Conservation (phyloP, 2,329 filamentous ascomycete species). For the Fusarium siculi region DNA sequence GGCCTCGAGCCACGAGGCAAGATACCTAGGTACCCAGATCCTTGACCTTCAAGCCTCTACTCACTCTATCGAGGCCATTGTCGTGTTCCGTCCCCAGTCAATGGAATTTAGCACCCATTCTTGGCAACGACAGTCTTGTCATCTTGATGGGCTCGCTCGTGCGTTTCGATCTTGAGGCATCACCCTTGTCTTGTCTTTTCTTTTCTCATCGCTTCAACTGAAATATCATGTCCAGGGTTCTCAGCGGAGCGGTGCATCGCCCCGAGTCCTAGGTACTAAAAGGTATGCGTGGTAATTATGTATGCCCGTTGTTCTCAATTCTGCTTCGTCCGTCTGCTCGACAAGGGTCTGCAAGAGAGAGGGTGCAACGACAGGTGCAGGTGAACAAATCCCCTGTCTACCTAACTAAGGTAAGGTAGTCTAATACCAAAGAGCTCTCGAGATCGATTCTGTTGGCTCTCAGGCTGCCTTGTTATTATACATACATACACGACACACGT, state of each 20-base stretch:
- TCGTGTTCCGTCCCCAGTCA: neutral
- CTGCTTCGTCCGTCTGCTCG: conserved; percentile 21
- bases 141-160: conserved; percentile 23
- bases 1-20: conserved; percentile 35
- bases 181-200: conserved; percentile 18
- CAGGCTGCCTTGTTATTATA: neutral
- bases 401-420: neutral
- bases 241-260: conserved; percentile 9
- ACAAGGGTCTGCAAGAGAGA: conserved; percentile 29
- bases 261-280: neutral
- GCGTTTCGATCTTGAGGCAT: conserved; percentile 30
- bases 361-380: conserved; percentile 20
- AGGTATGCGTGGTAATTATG: no score
- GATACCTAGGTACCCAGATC: conserved; percentile 3
- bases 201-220: conserved; percentile 24
- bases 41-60: conserved; percentile 15
- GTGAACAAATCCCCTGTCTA: conserved; percentile 31
- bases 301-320: conserved; percentile 6
- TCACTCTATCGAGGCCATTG: neutral
- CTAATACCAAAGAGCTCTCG: conserved; percentile 17
- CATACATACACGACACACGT: conserved; percentile 22
- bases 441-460: conserved; percentile 31
- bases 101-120: neutral
- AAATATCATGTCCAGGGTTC: conserved; percentile 33
- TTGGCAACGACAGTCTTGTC: conserved; percentile 1